These are phyloP conservation scores for Picea glauca DNA, from an alignment of 75 land plant species.

Conservation along the genomic window DNA sequence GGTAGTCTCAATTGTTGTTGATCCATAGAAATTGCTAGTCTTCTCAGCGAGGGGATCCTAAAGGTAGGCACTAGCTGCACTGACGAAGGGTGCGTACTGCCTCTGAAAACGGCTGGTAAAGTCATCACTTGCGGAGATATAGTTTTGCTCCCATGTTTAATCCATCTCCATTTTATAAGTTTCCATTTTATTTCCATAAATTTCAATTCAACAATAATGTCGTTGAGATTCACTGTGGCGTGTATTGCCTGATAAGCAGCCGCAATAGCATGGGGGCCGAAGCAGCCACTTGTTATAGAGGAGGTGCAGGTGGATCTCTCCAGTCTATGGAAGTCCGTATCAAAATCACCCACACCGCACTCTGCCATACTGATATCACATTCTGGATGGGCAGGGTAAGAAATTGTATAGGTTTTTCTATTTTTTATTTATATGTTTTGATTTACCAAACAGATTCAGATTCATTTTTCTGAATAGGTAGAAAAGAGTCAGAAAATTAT, in stretches of 20 bases:
- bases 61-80: background rate
- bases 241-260: slow-evolving; percentile 52
- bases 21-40: too few species aligned
- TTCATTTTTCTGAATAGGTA: background rate
- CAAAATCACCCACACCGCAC: slow-evolving; percentile 52
- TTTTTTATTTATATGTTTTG: background rate
- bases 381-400: slow-evolving; percentile 48
- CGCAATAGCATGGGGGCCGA: slow-evolving; percentile 59
- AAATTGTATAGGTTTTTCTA: background rate
- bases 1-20: too few species aligned
- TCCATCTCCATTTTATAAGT: too few species aligned
- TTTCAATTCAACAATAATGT: background rate
- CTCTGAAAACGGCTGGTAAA: too few species aligned
- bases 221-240: too few species aligned
- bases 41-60: too few species aligned
- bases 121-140: too few species aligned
- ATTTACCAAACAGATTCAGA: too few species aligned
- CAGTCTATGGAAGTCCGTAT: slow-evolving; percentile 68
- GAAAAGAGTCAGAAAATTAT: background rate
- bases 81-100: too few species aligned
- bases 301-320: slow-evolving; percentile 63
- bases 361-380: slow-evolving; percentile 73
- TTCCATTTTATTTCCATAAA: background rate
- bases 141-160: background rate
- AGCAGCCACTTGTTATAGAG: slow-evolving; percentile 47